Evolutionary conservation across 768 basidiomycete genomes (phyloP), one percentile per base, ranked within the genome.

Genomic region (Suillus lakei): DNA sequence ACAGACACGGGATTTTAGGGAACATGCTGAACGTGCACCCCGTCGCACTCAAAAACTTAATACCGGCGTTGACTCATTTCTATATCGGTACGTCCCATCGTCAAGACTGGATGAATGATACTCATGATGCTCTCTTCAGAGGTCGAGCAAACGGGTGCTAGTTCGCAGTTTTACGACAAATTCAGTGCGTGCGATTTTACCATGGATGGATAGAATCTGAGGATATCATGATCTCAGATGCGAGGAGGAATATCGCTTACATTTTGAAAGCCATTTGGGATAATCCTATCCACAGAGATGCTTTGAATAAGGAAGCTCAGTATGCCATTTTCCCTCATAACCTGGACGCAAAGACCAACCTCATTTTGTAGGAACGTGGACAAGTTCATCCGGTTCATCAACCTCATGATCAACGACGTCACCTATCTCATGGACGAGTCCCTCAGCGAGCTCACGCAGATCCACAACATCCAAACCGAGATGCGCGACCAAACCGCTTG

Each of bases 111-210:
- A 13, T 30, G 36, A 23, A 1, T 16, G 28, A 18, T 50, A 26
- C 39, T 64, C 30, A 58, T 66, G 51, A 70, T 34, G 53, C 28
- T 55, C 7, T 26, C 41, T 60, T 63, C 74, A 97, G 97, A 99
- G 86, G 96, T 98, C 53, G 98, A 99, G 76, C 91, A 92, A 71
- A 99, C 98, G 0, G 98, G 98, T 36, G 94, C 96, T 26, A 97
- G 96, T 73, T 97, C 96, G 0, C 97, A 99, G 73, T 99, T 99
- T 80, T 99, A 98, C 78, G 97, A 98, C 77, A 96, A 98, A 88
- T 97, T 96, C 73, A 93, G 93, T 93, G 72, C 68, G 91, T 86
- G 18, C 5, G 34, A 21, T n/a, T 58, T 64, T 69, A 58, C 36
- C 60, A 53, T 30, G 13, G 18, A 10, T 43, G 8, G 36, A 53